Evolutionary conservation across 352 stramenopile species (phyloP).

Genomic region (Pythium periplocum): DNA sequence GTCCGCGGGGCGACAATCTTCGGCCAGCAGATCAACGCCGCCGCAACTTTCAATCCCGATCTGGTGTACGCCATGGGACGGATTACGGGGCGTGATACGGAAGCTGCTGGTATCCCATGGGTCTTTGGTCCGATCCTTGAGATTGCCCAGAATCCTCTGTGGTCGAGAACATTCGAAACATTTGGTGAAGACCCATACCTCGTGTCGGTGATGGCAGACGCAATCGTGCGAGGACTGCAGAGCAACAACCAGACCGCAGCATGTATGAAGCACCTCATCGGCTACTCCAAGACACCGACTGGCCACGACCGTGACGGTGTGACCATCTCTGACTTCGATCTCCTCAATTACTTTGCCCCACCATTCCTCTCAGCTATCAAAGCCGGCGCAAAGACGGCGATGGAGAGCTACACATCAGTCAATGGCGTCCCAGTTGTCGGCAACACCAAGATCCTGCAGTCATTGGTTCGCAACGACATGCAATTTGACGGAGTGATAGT

Average conservation of each 20-base stretch:
- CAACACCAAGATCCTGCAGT: conserved; percentile 54
- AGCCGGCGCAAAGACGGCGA: conserved; percentile 80
- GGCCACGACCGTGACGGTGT: conserved; percentile 82
- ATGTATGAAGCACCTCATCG: conserved; percentile 90
- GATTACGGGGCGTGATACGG: conserved; percentile 80
- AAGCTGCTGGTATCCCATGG: conserved; percentile 85
- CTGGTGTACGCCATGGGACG: conserved; percentile 61
- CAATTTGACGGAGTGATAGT: conserved; percentile 69
- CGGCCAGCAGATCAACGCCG: conserved; percentile 86
- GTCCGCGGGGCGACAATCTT: conserved; percentile 77
- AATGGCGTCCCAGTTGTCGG: conserved; percentile 90
- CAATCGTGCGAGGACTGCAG: conserved; percentile 83
- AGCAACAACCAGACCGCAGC: conserved; percentile 51
- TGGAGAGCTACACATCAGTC: conserved; percentile 93
- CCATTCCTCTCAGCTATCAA: conserved; percentile 80
- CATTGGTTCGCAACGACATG: conserved; percentile 47
- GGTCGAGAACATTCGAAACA: conserved; percentile 90
- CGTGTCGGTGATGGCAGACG: conserved; percentile 71
- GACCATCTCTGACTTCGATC: conserved; percentile 63
- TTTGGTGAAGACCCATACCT: conserved; percentile 91
- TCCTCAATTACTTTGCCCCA: conserved; percentile 84
- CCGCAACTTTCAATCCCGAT: conserved; percentile 83
- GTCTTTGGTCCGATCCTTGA: conserved; percentile 88
- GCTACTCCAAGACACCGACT: conserved; percentile 75
- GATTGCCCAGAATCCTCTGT: conserved; percentile 84